phyloP scores from a whole-genome alignment of 192 early-diverging fungal genomes.

The Dissophora globulifera region DNA sequence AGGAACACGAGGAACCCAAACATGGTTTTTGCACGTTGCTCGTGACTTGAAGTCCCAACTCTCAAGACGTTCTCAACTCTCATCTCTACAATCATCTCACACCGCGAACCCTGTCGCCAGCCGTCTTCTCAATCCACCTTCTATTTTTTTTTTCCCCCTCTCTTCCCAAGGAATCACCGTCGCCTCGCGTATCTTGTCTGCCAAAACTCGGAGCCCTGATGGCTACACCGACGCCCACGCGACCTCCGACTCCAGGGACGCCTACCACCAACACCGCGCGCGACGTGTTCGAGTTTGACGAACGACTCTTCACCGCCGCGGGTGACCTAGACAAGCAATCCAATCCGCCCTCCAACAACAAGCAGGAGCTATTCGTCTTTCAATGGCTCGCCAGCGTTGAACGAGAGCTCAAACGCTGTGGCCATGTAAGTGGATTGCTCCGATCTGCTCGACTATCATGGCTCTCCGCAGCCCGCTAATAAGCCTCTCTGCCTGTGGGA shows the following conservation, averaged over 20 bases:
- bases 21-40: no score
- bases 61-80: no score
- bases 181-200: no score
- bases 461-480: no score
- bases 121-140: no score
- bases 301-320: constrained; percentile 34
- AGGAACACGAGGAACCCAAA: no score
- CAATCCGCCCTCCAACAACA: constrained; percentile 50
- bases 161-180: neutral
- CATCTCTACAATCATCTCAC: no score
- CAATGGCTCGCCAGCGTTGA: constrained; percentile 92
- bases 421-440: no score
- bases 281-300: constrained; percentile 52
- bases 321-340: constrained; percentile 47
- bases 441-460: no score
- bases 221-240: constrained; percentile 38
- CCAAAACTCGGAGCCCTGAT: constrained; percentile 7
- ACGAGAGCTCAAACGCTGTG: constrained; percentile 68
- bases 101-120: no score
- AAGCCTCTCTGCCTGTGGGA: no score
- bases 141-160: neutral
- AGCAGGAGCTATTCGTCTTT: constrained; percentile 86
- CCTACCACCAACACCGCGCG: constrained; percentile 36
- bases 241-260: constrained; percentile 49
- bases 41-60: no score